phyloP scores from a whole-genome alignment of 305 asterid genomes.

The Solanum hybrid region DNA sequence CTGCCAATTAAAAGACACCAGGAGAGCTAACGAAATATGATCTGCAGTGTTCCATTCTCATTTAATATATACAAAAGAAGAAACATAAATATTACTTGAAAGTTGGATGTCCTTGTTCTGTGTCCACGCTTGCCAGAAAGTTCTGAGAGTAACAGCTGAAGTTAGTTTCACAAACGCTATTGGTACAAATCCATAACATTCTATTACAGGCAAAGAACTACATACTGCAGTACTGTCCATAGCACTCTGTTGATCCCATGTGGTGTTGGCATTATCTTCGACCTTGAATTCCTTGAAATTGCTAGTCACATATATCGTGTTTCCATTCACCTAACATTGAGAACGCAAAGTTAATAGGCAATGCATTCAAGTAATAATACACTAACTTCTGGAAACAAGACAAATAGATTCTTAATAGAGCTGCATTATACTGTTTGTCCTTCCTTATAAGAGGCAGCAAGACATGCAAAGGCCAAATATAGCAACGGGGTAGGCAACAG shows the following conservation, averaged over 20 bases:
- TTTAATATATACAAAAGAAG: not conserved
- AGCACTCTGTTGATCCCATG: conserved; percentile 77
- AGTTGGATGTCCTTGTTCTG: conserved; percentile 38
- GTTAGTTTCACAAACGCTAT: not conserved
- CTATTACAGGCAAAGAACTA: conserved; percentile 8
- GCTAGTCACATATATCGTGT: conserved; percentile 70
- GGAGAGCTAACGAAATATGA: not conserved
- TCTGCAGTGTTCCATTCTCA: not conserved
- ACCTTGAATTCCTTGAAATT: conserved; percentile 80
- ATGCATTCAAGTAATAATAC: conserved; percentile 4
- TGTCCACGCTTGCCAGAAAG: conserved; percentile 59
- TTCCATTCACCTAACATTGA: conserved; percentile 71
- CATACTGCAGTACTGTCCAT: conserved; percentile 80
- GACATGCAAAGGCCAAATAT: not conserved
- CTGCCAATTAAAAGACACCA: not conserved
- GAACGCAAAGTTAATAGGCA: conserved; percentile 2
- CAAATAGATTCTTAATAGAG: not conserved
- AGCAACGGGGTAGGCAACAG: not conserved
- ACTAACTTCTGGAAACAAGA: not conserved
- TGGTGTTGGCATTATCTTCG: conserved; percentile 44
- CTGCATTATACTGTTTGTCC: not conserved
- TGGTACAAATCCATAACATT: not conserved
- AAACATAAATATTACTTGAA: conserved; percentile 37
- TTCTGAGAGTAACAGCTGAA: conserved; percentile 37
- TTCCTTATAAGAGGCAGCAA: not conserved